Base-by-base conservation (phyloP, 306 rosid genomes). In the Cicer yamashitae region DNA sequence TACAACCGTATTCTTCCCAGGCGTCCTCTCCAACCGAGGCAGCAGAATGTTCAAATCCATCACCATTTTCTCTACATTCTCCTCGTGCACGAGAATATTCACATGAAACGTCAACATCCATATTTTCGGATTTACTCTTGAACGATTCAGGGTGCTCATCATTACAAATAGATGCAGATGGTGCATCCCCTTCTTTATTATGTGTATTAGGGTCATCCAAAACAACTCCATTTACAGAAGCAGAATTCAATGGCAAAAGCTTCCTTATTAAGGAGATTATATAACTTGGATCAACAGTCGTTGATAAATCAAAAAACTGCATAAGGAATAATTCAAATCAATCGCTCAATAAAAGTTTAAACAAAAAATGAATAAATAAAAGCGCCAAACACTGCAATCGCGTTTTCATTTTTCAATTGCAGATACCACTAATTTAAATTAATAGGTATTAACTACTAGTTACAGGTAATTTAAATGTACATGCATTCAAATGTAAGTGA, bases 201-300 rank as follows among this genome's bases (percentile, higher is more conserved):
- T 56, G 30, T 7, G 60, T 30, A 56, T 69, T 30, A 14, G 76
- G 67, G 73, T 44, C 79, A 69, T 53, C 59, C 10, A 30, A 47
- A 44, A 65, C 79, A 48, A 79, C 70, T 25, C 50, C 79, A 41
- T 7, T 75, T 20, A 70, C 58, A 11, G 71, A 45, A 73, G 74
- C 71, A 58, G 83, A 76, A 73, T 25, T 77, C 53, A 68, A 44
- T 2, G 98, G 97, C 30, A 94, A 75, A 40, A 91, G 96, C 83
- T 89, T 94, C 82, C 98, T 86, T 82, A 94, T 90, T 62, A 91
- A 82, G 39, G 96, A 91, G 77, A 94, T 94, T 25, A 94, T 80
- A 67, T 89, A 94, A 87, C 97, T 86, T 3, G 96, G 98, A 85
- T 94, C 97, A 76, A 91, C 96, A 9, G 98, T 94, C 6, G 96